phyloP scores from a whole-genome alignment of 2,329 filamentous ascomycete species.

The Rhexocercosporidium sp. region DNA sequence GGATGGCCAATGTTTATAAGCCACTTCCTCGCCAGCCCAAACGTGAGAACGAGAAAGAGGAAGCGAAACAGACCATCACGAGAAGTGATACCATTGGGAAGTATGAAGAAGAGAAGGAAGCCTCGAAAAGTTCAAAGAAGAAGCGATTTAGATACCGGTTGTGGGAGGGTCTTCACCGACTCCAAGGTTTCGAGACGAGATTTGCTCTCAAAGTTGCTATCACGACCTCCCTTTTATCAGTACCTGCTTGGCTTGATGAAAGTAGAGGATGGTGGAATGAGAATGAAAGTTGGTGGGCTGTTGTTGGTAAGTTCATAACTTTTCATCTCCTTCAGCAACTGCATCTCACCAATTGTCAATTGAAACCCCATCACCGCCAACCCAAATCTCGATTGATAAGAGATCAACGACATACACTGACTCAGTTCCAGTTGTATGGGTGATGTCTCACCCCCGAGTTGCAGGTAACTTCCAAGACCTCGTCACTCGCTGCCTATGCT shows the following conservation, averaged over 20 bases:
- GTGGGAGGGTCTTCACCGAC: slow-evolving; percentile 56
- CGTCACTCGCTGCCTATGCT: slow-evolving; percentile 55
- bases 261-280: slow-evolving; percentile 58
- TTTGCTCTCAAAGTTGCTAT: slow-evolving; percentile 62
- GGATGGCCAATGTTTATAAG: slow-evolving; percentile 43
- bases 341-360: background rate
- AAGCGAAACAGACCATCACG: slow-evolving; percentile 25
- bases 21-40: slow-evolving; percentile 37
- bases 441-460: slow-evolving; percentile 44
- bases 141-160: slow-evolving; percentile 51
- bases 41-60: slow-evolving; percentile 34
- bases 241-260: slow-evolving; percentile 57
- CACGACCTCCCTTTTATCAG: slow-evolving; percentile 55
- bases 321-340: background rate
- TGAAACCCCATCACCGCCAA: background rate
- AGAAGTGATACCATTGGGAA: slow-evolving; percentile 36
- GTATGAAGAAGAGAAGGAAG: slow-evolving; percentile 45
- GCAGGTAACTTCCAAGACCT: slow-evolving; percentile 64
- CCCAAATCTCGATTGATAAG: background rate
- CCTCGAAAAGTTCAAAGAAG: slow-evolving; percentile 47
- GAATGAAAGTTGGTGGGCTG: slow-evolving; percentile 63
- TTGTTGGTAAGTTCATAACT: slow-evolving; percentile 42
- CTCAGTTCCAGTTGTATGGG: slow-evolving; percentile 14
- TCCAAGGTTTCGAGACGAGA: slow-evolving; percentile 62
- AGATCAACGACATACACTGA: background rate